Evolutionary conservation across 768 basidiomycete species (phyloP), one percentile per base, ranked within the genome.

Genomic region (Podaxis sp.): DNA sequence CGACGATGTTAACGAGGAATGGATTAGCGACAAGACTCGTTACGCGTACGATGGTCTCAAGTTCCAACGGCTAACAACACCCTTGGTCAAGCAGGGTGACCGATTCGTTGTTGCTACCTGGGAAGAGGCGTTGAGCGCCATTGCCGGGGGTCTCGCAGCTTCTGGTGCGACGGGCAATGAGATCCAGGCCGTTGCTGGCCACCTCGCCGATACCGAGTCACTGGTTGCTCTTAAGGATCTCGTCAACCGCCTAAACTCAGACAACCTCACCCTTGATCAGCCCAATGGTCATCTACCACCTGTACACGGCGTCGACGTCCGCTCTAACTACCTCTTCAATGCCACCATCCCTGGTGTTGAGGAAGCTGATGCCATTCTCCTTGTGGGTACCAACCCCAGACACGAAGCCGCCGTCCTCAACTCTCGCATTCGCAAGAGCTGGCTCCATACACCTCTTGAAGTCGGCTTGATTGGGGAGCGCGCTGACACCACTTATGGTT

Each of bases 1-100:
- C 73, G 97, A 98, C 75, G 93, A 97, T 67, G 89, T 99, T 66
- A 99, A 99, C 74, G 97, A 99, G 79, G 97, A 99, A 75, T 98
- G 97, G 97, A 96, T 99, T 74, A 94, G 85, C 75, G 97, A 99
- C 83, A 99, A 99, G 84, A 95, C 96, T 1, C 91, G 97, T 61
- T 95, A 94, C 74, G 92, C 96, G 1, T 91, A 95, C 74, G 97
- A 99, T 69, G 97, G 97, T 9, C 84, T 99, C 36, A 87, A 87
- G 70, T 96, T 94, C 82, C 97, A 99, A 74, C 90, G 96, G 22
- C 79, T 99, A 69, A 98, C 96, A 3, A 89, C 89, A 0, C 97
- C 97, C 2, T 83, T 98, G 47, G 78, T 98, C 66, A 91, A 95
- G 73, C 80, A 88, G 59, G 96, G 92, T n/a, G 93, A 96, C 72